Evolutionary conservation across 805 yeast species (phyloP).

Genomic region (Saturnispora quitensis): DNA sequence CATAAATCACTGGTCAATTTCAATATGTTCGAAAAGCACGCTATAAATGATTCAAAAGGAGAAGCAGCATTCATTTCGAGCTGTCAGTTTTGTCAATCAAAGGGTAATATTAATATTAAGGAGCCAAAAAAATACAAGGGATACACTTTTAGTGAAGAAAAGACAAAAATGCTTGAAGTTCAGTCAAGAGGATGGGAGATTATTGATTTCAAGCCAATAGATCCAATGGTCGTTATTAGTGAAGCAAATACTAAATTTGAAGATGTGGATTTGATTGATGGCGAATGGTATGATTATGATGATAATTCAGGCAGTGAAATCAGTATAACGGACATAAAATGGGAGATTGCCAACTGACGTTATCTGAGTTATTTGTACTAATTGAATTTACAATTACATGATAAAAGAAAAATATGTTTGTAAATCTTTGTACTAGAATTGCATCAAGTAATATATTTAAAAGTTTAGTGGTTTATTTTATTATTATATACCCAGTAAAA

Average conservation of each 20-base stretch:
- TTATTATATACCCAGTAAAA: constrained; percentile 1
- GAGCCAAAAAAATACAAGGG: constrained; percentile 20
- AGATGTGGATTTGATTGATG: constrained; percentile 57
- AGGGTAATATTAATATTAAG: constrained; percentile 18
- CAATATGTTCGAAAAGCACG: constrained; percentile 57
- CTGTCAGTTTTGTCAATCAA: constrained; percentile 23
- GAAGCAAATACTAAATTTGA: constrained; percentile 26
- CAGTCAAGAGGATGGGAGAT: constrained; percentile 85
- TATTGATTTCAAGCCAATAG: constrained; percentile 56
- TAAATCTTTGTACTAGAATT: neutral
- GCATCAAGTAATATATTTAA: neutral
- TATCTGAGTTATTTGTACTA: too few relatives aligned
- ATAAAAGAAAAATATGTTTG: neutral
- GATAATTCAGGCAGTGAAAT: constrained; percentile 77
- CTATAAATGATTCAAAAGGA: constrained; percentile 64
- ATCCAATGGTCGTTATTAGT: constrained; percentile 35
- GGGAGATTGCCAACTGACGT: constrained; percentile 41
- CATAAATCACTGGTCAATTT: constrained; percentile 66
- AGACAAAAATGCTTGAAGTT: constrained; percentile 48
- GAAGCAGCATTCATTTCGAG: constrained; percentile 73
- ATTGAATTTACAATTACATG: too few relatives aligned
- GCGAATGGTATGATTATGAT: constrained; percentile 94
- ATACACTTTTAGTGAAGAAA: constrained; percentile 31
- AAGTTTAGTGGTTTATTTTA: neutral
- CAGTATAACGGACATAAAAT: constrained; percentile 62